phyloP scores from a whole-genome alignment of 163 green algal genomes.

The Prototheca wickerhamii region DNA sequence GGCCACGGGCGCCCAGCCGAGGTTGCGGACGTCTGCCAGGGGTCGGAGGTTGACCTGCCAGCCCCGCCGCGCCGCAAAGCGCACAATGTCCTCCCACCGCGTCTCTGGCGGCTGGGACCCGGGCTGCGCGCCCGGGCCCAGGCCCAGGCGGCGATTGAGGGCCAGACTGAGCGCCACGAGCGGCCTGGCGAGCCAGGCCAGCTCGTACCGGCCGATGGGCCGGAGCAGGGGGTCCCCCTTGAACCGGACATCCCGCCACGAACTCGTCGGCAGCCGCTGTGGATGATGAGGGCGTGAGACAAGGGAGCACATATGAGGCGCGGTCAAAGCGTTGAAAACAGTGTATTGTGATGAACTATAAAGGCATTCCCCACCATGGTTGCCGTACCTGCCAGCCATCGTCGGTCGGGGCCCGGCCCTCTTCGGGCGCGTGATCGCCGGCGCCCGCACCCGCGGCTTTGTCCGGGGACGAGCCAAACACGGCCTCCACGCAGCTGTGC shows the following conservation, averaged over 20 bases:
- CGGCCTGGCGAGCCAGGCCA: conserved; percentile 48
- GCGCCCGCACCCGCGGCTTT: too few relatives aligned
- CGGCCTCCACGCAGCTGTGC: too few relatives aligned
- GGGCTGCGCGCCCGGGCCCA: conserved; percentile 17
- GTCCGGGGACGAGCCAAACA: too few relatives aligned
- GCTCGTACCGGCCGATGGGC: conserved; percentile 61
- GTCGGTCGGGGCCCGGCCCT: too few relatives aligned
- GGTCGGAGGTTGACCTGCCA: conserved; percentile 57
- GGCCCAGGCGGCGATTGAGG: conserved; percentile 48
- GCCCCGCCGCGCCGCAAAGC: conserved; percentile 4
- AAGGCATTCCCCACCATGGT: too few relatives aligned
- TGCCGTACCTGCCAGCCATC: too few relatives aligned
- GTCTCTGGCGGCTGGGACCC: conserved; percentile 29
- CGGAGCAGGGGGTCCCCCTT: conserved; percentile 60
- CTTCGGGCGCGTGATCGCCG: too few relatives aligned
- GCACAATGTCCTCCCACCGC: conserved; percentile 17
- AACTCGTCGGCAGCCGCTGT: conserved; percentile 35
- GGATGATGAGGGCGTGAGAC: too few relatives aligned
- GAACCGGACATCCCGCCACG: conserved; percentile 50
- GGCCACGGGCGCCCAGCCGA: conserved; percentile 42
- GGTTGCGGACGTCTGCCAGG: conserved; percentile 54
- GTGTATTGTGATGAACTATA: too few relatives aligned
- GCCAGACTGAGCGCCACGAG: conserved; percentile 43
- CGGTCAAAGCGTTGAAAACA: too few relatives aligned
- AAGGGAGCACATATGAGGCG: too few relatives aligned